phyloP scores from a whole-genome alignment of 768 basidiomycete genomes.

The Punctularia strigosozonata region DNA sequence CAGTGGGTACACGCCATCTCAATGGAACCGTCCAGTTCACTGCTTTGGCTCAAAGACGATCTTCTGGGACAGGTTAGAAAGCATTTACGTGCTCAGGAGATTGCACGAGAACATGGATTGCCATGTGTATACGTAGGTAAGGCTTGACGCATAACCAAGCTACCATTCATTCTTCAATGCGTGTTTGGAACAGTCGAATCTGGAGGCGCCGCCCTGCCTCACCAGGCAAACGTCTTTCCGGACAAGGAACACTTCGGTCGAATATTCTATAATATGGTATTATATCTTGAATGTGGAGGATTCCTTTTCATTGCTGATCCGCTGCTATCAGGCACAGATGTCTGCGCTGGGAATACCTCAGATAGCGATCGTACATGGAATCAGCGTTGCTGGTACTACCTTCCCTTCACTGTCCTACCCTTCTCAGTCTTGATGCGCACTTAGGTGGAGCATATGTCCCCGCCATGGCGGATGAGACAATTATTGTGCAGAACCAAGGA shows the following conservation, averaged over 20 bases:
- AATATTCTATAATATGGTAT: constrained; percentile 95
- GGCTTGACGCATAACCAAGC: constrained; percentile 11
- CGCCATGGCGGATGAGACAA: constrained; percentile 92
- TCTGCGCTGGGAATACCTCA: constrained; percentile 86
- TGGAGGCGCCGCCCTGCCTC: constrained; percentile 84
- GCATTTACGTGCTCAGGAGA: constrained; percentile 87
- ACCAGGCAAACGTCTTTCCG: constrained; percentile 90
- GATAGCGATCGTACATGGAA: constrained; percentile 88
- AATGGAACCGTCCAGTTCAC: not conserved
- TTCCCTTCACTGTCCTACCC: not conserved
- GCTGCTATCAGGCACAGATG: constrained; percentile 69
- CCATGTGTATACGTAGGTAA: constrained; percentile 89
- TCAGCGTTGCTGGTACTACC: constrained; percentile 69
- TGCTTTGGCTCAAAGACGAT: not conserved
- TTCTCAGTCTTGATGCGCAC: constrained; percentile 1
- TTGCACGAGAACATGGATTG: constrained; percentile 81
- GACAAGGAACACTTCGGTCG: constrained; percentile 93
- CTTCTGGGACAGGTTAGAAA: constrained; percentile 64
- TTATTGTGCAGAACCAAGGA: constrained; percentile 85
- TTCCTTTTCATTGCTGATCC: not conserved
- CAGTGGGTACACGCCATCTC: constrained; percentile 27
- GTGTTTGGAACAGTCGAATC: constrained; percentile 58
- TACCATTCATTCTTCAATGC: not conserved
- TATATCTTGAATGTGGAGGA: not conserved
- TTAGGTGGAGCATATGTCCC: constrained; percentile 87